Evolutionary conservation across 768 basidiomycete genomes (phyloP), one percentile per base, ranked within the genome.

Genomic region (Lactarius evosmus): DNA sequence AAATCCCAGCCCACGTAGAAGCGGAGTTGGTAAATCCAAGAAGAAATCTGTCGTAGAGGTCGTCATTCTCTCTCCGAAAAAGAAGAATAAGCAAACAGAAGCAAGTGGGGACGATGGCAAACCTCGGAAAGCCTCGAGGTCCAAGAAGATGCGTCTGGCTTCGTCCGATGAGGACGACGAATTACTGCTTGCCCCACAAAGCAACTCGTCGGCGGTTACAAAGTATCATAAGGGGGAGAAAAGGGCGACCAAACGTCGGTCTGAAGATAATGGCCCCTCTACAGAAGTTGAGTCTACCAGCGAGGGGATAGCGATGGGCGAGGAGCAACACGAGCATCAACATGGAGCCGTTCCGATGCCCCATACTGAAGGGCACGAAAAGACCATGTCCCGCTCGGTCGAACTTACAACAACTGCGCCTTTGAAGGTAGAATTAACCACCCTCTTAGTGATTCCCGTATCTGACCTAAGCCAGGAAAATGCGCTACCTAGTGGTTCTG

Each of bases 61-160:
- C 36, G 70, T 51, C 65, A 70, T 46, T 63, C 66, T 34, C 70
- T 73, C 67, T 12, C 62, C 68, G 30, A 70, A 69, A 51, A 51
- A 56, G 49, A 66, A 67, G 61, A 58, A 22, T 22, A 73, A 68
- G 62, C 61, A 36, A 40, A 29, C 9, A 17, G 50, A 54, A 17
- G 33, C 41, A 17, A 64, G 61, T 63, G 32, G 40, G 33, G 61
- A 68, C 55, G 56, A 50, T 50, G 14, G 50, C 17, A 57, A 53
- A 22, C 46, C 34, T 32, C 51, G 49, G 67, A n/a, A 38, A 58
- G 41, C 30, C 59, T 16, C 70, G 52, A 64, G 54, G 60, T 38
- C 55, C 36, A 58, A 19, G n/a, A 58, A 60, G 2, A 30, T 32
- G n/a, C 34, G 4, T 27, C 38, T 1, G 3, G 19, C 29, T 9